Percentiles rank a stretch among this genome's conserved stretches.
Conservation (phyloP, 306 rosid species). For the Gastrolobium bilobum region DNA sequence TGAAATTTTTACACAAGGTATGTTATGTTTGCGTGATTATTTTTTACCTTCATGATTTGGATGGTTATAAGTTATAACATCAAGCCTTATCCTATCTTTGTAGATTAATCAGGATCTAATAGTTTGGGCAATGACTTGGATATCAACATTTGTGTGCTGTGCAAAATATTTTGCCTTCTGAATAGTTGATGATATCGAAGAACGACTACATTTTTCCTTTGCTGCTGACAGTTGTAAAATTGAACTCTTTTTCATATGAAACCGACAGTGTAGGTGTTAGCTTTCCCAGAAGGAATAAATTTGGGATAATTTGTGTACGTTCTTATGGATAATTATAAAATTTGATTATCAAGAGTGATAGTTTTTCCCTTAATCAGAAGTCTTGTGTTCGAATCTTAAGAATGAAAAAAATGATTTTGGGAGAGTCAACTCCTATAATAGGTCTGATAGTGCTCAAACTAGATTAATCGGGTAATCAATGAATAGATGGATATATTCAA, state of each 20-base stretch:
- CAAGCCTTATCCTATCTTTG: conserved; percentile 20
- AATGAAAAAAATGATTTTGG: too few relatives aligned
- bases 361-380: too few relatives aligned
- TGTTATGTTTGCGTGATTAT: conserved; percentile 14
- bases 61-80: conserved; percentile 29
- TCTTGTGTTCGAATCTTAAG: too few relatives aligned
- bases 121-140: conserved; percentile 10
- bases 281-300: conserved; percentile 12
- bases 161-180: conserved; percentile 16
- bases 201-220: neutral
- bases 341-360: neutral
- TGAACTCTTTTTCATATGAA: conserved; percentile 20
- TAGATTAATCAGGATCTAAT: conserved; percentile 41
- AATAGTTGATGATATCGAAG: neutral
- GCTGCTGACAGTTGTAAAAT: conserved; percentile 25
- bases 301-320: conserved; percentile 18
- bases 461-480: too few relatives aligned
- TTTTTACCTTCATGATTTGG: conserved; percentile 30
- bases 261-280: conserved; percentile 20
- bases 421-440: too few relatives aligned
- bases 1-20: conserved; percentile 54
- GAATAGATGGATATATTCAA: too few relatives aligned
- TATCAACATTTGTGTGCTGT: conserved; percentile 4
- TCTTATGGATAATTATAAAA: conserved; percentile 19
- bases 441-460: too few relatives aligned